These are phyloP conservation scores for Fusarium foetens DNA, from an alignment of 2,329 filamentous ascomycete genomes.

Conservation along the genomic window DNA sequence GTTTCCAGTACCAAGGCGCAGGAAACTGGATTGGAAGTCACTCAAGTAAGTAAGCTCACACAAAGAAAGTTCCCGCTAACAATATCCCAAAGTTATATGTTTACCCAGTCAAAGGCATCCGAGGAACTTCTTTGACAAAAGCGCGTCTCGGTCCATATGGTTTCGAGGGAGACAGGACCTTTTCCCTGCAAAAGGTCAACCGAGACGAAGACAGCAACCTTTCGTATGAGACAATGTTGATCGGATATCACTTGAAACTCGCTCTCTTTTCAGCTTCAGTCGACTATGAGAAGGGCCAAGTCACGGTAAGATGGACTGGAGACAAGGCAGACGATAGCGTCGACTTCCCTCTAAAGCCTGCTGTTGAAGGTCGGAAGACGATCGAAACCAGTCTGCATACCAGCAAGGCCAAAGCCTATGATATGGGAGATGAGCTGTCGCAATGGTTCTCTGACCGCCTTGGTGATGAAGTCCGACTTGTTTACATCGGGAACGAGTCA, in stretches of 20 bases:
- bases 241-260: slow-evolving; percentile 36
- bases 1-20: neutral
- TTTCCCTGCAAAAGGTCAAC: slow-evolving; percentile 35
- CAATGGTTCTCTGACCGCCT: slow-evolving; percentile 38
- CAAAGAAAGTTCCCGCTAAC: neutral
- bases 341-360: slow-evolving; percentile 29
- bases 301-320: neutral
- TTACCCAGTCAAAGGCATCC: slow-evolving; percentile 37
- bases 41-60: slow-evolving; percentile 6
- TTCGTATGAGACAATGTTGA: slow-evolving; percentile 37
- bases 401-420: slow-evolving; percentile 33
- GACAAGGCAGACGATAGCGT: neutral
- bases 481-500: slow-evolving; percentile 37
- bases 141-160: slow-evolving; percentile 30
- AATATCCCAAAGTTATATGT: slow-evolving; percentile 27
- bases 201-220: neutral
- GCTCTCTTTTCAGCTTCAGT: slow-evolving; percentile 27
- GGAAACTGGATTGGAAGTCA: slow-evolving; percentile 25
- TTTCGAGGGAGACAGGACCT: slow-evolving; percentile 37
- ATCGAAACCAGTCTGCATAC: slow-evolving; percentile 29
- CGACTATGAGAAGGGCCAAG: neutral
- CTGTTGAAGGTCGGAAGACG: neutral
- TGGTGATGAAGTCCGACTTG: slow-evolving; percentile 24
- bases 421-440: slow-evolving; percentile 35
- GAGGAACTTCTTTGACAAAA: slow-evolving; percentile 25